Conservation (phyloP, 108 stramenopile species). For the Nannochloropsis gaditana region DNA sequence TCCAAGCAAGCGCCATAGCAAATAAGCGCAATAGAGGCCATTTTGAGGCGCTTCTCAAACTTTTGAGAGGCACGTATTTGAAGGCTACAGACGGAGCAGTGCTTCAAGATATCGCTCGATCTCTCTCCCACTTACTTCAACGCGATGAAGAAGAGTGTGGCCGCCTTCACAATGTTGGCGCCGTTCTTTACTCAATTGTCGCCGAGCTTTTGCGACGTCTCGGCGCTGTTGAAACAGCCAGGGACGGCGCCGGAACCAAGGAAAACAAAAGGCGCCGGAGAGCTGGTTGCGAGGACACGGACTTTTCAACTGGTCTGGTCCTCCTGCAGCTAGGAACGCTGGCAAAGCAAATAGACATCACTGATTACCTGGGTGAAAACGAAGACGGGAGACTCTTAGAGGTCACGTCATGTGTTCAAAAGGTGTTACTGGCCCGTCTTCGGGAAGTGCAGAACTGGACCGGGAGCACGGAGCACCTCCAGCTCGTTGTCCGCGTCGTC, state of each 20-base stretch:
- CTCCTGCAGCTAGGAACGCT: not conserved
- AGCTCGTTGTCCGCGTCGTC: not conserved
- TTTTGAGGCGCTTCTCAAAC: conserved; percentile 10
- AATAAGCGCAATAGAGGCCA: not conserved
- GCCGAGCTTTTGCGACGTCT: not conserved
- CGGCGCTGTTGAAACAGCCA: not conserved
- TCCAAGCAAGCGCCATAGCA: not conserved
- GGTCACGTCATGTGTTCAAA: not conserved
- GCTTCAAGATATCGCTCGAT: conserved; percentile 3
- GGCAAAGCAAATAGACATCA: not conserved
- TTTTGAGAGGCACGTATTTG: not conserved
- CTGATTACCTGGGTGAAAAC: not conserved
- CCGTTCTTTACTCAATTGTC: not conserved
- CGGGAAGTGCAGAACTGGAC: not conserved
- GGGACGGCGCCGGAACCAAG: not conserved
- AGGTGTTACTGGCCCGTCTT: not conserved
- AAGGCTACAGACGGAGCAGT: conserved; percentile 16
- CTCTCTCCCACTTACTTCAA: not conserved
- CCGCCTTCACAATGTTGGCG: not conserved
- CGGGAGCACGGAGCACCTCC: not conserved
- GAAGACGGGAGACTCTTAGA: not conserved
- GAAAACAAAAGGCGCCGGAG: not conserved
- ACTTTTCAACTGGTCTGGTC: not conserved
- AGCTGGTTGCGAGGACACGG: not conserved
- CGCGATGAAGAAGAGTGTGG: not conserved